These are phyloP conservation scores for Thuidium tamariscinum DNA, from an alignment of 225 moss, liverwort and hornwort genomes.

Conservation along the genomic window DNA sequence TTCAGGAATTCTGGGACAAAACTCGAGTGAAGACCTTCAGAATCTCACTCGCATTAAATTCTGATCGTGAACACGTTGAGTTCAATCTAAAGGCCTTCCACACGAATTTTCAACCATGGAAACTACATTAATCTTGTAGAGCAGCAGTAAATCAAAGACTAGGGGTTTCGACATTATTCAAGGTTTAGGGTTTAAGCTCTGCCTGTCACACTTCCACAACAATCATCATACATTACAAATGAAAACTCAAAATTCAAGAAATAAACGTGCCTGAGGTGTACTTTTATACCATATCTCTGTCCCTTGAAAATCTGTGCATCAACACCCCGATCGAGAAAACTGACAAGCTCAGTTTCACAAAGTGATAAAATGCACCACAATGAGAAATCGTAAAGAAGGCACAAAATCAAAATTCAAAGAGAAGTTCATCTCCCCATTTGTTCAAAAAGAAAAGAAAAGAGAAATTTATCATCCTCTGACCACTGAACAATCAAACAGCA, in stretches of 20 bases:
- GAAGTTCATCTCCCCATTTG: no score
- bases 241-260: background rate
- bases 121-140: background rate
- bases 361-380: no score
- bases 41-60: background rate
- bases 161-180: background rate
- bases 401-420: background rate
- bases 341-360: background rate
- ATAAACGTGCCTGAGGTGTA: constrained; percentile 43
- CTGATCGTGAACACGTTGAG: background rate
- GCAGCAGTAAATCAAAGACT: background rate
- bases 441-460: no score
- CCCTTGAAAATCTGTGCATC: constrained; percentile 66
- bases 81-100: background rate
- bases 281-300: constrained; percentile 80
- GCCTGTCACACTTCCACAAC: background rate
- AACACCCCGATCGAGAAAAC: background rate
- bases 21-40: background rate
- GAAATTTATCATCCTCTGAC: background rate
- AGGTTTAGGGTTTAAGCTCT: background rate
- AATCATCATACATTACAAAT: background rate
- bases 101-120: background rate
- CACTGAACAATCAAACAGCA: background rate
- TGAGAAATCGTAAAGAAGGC: background rate
- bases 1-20: background rate